Base-by-base conservation (phyloP, 306 rosid species). In the Ammopiptanthus mongolicus region DNA sequence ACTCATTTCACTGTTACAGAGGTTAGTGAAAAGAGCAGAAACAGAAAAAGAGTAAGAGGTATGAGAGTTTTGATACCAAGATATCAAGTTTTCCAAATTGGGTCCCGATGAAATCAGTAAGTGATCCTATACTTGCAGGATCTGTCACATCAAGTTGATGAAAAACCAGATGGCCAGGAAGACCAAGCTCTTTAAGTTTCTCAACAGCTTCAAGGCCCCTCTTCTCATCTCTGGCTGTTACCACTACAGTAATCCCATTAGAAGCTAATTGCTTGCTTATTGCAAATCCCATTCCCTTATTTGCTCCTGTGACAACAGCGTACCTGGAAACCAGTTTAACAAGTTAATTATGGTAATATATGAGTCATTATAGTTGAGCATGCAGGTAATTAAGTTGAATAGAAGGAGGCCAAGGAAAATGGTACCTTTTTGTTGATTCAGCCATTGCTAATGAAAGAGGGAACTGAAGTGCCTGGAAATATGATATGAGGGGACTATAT, bases 81-180 rank as follows among this genome's bases (percentile, higher is more conserved):
- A 80, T 76, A 58, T 80, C 82, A 0, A 84, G 82, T 50, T 80
- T 84, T 23, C 82, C 84, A 33, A 57, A 80, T 13, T 71, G 68
- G 25, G 46, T 56, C 23, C 2, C 14, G 57, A 80, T 58, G 76
- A 80, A 84, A 51, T 71, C 68, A 28, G 64, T 73, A n/a, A 84
- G 23, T 5, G 76, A 70, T 13, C 1, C 18, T 2, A 75, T 71
- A 55, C 84, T 65, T 17, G 63, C 72, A 31, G 37, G 44, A 13
- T 84, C 73, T 4, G 77, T 42, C 19, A 81, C 71, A 81, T 81
- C 85, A 64, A 76, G 85, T 66, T 70, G 85, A 64, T 76, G 81
- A 53, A 81, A 81, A 64, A 76, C 2, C 19, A 76, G 64, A 21
- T 10, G 73, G 15, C 53, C 69, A 60, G 68, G 8, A 0, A 62